A percentile compares a stretch with the other conserved stretches of the same genome.
Evolutionary conservation across 1,284 basidiomycete species (phyloP).

Genomic region (Austropuccinia psidii): DNA sequence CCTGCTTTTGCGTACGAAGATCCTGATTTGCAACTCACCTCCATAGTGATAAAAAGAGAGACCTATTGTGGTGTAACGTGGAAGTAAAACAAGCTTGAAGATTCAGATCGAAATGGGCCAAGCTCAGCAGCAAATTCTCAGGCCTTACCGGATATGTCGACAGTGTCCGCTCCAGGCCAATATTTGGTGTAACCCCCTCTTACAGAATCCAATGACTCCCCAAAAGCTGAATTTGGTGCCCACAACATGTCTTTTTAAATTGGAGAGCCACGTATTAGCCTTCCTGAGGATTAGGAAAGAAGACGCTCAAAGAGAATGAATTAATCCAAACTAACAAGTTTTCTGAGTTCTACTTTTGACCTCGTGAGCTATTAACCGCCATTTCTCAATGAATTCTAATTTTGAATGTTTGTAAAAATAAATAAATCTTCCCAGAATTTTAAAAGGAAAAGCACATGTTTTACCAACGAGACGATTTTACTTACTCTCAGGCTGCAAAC

Average conservation of each 20-base stretch:
- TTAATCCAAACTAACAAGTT: too few relatives aligned
- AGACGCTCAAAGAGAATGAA: neutral
- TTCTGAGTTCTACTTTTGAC: conserved; percentile 8
- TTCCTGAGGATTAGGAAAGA: neutral
- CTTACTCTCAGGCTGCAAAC: conserved; percentile 18
- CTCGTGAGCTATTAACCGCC: conserved; percentile 22
- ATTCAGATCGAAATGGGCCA: too few relatives aligned
- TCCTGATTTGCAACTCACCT: conserved; percentile 15
- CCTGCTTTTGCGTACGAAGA: neutral
- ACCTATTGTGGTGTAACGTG: neutral
- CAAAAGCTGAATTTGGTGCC: conserved; percentile 28
- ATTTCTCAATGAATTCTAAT: conserved; percentile 27
- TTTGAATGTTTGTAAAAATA: too few relatives aligned
- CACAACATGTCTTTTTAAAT: conserved; percentile 11
- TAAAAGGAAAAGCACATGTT: too few relatives aligned
- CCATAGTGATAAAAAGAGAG: conserved; percentile 36
- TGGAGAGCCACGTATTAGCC: neutral
- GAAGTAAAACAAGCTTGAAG: neutral
- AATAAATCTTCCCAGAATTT: too few relatives aligned
- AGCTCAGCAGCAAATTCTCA: neutral
- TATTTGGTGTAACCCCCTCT: conserved; percentile 30
- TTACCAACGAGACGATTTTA: too few relatives aligned
- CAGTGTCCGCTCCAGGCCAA: conserved; percentile 26
- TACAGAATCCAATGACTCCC: neutral
- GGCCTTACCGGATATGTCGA: conserved; percentile 30